phyloP scores from a whole-genome alignment of 768 basidiomycete genomes.

The Suillus discolor region DNA sequence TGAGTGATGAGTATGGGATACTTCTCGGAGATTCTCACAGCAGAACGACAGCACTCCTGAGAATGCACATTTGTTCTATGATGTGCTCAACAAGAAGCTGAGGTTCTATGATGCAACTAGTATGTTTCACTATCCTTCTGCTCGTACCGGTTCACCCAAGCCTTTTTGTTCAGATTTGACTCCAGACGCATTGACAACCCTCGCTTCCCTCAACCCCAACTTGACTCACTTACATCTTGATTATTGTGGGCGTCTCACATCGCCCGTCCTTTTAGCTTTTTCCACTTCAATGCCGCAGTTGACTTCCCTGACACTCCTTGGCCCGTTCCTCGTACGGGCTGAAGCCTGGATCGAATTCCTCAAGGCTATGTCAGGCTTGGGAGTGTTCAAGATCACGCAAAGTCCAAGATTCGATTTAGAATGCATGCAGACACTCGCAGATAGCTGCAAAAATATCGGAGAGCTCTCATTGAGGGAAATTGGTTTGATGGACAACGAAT shows the following conservation, averaged over 20 bases:
- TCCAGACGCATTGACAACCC: slow-evolving; percentile 64
- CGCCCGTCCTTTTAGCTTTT: slow-evolving; percentile 60
- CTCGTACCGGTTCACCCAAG: slow-evolving; percentile 7
- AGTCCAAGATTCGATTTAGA: slow-evolving; percentile 82
- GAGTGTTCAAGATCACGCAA: slow-evolving; percentile 79
- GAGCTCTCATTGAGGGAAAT: slow-evolving; percentile 81
- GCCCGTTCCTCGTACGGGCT: slow-evolving; percentile 81
- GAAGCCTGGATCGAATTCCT: slow-evolving; percentile 80
- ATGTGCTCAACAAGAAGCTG: slow-evolving; percentile 63
- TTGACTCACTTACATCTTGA: slow-evolving; percentile 79
- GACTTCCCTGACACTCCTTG: slow-evolving; percentile 75
- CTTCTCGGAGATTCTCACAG: background rate
- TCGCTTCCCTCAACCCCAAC: slow-evolving; percentile 84
- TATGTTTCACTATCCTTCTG: slow-evolving; percentile 38
- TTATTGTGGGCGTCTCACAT: slow-evolving; percentile 82
- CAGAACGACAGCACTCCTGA: slow-evolving; percentile 59
- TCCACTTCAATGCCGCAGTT: slow-evolving; percentile 65
- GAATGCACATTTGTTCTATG: slow-evolving; percentile 86
- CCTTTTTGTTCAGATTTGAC: slow-evolving; percentile 56
- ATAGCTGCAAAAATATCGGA: slow-evolving; percentile 52
- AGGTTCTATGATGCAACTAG: slow-evolving; percentile 89
- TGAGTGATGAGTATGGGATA: slow-evolving; percentile 41
- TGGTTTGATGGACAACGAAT: slow-evolving; percentile 67
- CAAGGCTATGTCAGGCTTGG: slow-evolving; percentile 58
- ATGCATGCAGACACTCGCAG: slow-evolving; percentile 61